These are phyloP conservation scores for Nitzschia inconspicua DNA, from an alignment of 108 stramenopile species.

Conservation along the genomic window DNA sequence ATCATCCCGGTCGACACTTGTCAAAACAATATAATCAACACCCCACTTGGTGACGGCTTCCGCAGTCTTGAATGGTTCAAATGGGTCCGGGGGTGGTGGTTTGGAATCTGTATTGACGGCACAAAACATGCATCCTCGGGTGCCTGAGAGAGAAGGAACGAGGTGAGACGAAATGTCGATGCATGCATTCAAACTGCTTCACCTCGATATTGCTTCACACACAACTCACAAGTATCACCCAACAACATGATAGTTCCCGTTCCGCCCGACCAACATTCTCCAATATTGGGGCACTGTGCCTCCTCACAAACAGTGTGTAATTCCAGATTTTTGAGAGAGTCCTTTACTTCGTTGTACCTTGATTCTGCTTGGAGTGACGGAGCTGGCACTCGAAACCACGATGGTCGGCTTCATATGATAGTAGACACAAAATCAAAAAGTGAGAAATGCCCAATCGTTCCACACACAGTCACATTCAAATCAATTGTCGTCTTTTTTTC, in stretches of 20 bases:
- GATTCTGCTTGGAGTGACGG: conserved; percentile 53
- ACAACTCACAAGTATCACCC: conserved; percentile 99
- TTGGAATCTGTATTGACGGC: conserved; percentile 89
- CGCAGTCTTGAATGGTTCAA: conserved; percentile 95
- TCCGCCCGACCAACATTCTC: conserved; percentile 99
- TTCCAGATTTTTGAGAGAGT: conserved; percentile 66
- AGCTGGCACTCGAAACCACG: conserved; percentile 75
- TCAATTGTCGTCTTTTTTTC: neutral
- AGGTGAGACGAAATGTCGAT: too few relatives aligned
- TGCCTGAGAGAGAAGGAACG: too few relatives aligned
- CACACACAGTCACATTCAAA: neutral
- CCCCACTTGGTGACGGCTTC: conserved; percentile 94
- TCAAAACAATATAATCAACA: conserved; percentile 97
- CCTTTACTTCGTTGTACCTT: conserved; percentile 73
- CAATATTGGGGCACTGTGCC: conserved; percentile 99
- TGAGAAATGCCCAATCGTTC: neutral
- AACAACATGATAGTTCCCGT: conserved; percentile 99
- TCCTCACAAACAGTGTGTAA: conserved; percentile 98
- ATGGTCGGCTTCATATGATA: conserved; percentile 38
- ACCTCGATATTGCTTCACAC: too few relatives aligned
- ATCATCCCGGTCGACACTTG: conserved; percentile 97
- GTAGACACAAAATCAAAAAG: neutral
- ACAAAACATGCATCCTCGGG: conserved; percentile 98
- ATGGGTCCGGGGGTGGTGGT: conserved; percentile 94
- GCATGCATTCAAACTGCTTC: too few relatives aligned